phyloP scores from a whole-genome alignment of 1,139 yeast species.

The Sugiyamaella japonica region DNA sequence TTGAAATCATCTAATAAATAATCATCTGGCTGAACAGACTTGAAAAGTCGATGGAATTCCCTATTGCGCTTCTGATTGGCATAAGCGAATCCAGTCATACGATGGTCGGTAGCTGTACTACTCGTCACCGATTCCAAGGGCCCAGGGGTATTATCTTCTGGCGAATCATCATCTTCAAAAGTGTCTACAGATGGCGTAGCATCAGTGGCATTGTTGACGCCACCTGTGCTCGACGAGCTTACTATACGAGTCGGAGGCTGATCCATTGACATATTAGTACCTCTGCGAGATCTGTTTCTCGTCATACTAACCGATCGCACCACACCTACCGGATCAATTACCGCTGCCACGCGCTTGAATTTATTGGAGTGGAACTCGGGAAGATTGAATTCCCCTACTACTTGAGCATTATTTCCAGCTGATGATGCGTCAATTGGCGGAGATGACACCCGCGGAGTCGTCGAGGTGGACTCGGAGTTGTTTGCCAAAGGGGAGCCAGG shows the following conservation, averaged over 20 bases:
- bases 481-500: slow-evolving; percentile 3
- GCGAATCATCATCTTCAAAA: slow-evolving; percentile 11
- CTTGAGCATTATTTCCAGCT: neutral
- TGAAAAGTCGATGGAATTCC: slow-evolving; percentile 77
- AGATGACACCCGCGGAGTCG: neutral
- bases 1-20: slow-evolving; percentile 78
- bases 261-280: slow-evolving; percentile 11
- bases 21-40: slow-evolving; percentile 67
- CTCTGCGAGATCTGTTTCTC: slow-evolving; percentile 12
- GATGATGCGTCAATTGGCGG: neutral
- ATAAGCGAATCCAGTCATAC: slow-evolving; percentile 43
- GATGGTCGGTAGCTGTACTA: neutral
- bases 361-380: slow-evolving; percentile 19
- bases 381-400: slow-evolving; percentile 10
- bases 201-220: neutral
- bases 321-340: neutral
- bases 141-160: slow-evolving; percentile 12
- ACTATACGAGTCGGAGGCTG: slow-evolving; percentile 8
- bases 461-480: neutral
- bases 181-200: slow-evolving; percentile 1
- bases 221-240: slow-evolving; percentile 1
- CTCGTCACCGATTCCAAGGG: neutral
- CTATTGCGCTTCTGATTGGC: slow-evolving; percentile 71
- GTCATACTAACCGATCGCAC: slow-evolving; percentile 7
- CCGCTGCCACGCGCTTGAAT: neutral